Base-by-base conservation (phyloP, 2,329 filamentous ascomycete species). In the Calonectria fujianensis region DNA sequence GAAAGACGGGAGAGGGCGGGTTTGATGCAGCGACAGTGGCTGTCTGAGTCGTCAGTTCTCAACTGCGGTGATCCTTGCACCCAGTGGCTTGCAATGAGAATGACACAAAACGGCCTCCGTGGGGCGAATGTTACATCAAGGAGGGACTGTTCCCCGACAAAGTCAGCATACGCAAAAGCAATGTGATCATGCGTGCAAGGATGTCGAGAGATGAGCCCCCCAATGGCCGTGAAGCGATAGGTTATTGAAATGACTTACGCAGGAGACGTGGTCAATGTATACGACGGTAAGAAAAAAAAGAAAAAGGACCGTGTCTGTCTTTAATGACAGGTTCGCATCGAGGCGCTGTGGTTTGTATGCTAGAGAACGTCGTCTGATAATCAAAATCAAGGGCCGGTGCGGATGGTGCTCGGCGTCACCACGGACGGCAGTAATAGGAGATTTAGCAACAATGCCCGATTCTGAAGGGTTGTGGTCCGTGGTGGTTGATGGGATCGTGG, bases 41-140 rank as follows among this genome's bases (percentile, higher is more conserved):
- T n/a, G 32, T 18, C 29, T 45, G 48, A 41, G 61, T 29, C 68
- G 39, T 54, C 59, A 59, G 70, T 65, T 37, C 69, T 32, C 35
- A 67, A 66, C 54, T 65, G 67, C 61, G 50, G 66, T 59, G 75
- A 78, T 72, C 61, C 73, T 77, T 80, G 79, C 76, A 77, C 69
- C 65, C 64, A 69, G 72, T 35, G 70, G 41, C 16, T 74, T 74
- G 66, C 52, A 63, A 54, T 59, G 64, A 61, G 61, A 64, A 65
- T 59, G 68, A 72, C 71, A 51, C 54, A 72, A 51, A 69, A 69
- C 31, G 59, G 31, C 66, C 45, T 71, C 69, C 66, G 52, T 69
- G 69, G 29, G 32, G 14, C 48, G 29, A 73, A 52, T 31, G n/a
- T 73, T 68, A 39, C 51, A 76, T 75, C 65, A 66, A 72, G n/a